Evolutionary conservation across 106 monocot genomes (phyloP).

Genomic region (Platanthera zijinensis): DNA sequence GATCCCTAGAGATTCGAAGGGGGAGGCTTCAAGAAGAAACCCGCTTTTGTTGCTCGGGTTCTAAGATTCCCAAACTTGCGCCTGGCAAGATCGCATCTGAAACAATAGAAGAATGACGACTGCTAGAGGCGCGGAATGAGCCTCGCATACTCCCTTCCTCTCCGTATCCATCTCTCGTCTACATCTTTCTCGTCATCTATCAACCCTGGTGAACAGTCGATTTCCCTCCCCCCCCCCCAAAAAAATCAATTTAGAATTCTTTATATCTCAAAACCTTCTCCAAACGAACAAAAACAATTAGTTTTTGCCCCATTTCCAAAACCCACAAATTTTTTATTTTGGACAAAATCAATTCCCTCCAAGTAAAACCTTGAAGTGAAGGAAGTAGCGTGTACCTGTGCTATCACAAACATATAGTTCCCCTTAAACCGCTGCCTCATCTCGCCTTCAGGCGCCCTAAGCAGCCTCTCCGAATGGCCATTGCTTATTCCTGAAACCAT

Average conservation of each 20-base stretch:
- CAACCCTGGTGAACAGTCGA: no score
- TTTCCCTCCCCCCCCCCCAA: no score
- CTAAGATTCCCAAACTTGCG: constrained; percentile 7
- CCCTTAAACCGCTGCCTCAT: constrained; percentile 55
- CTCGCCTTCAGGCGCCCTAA: constrained; percentile 33
- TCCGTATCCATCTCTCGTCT: not conserved
- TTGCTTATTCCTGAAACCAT: constrained; percentile 97
- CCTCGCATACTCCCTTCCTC: not conserved
- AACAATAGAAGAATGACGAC: constrained; percentile 21
- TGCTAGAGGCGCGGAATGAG: constrained; percentile 18
- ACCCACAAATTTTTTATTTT: no score
- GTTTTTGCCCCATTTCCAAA: no score
- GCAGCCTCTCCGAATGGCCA: constrained; percentile 34
- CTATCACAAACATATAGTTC: constrained; percentile 86
- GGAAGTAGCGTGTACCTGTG: constrained; percentile 39
- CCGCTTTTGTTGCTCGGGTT: constrained; percentile 19
- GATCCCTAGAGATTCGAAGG: not conserved
- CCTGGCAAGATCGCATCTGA: constrained; percentile 9
- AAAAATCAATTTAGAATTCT: no score
- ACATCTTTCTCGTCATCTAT: no score
- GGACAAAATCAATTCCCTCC: no score
- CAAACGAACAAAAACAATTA: no score
- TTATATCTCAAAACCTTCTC: no score
- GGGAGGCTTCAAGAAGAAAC: constrained; percentile 6
- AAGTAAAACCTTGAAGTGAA: not conserved